These are phyloP conservation scores for Ogataea corticis DNA, from an alignment of 805 yeast species.

Conservation along the genomic window DNA sequence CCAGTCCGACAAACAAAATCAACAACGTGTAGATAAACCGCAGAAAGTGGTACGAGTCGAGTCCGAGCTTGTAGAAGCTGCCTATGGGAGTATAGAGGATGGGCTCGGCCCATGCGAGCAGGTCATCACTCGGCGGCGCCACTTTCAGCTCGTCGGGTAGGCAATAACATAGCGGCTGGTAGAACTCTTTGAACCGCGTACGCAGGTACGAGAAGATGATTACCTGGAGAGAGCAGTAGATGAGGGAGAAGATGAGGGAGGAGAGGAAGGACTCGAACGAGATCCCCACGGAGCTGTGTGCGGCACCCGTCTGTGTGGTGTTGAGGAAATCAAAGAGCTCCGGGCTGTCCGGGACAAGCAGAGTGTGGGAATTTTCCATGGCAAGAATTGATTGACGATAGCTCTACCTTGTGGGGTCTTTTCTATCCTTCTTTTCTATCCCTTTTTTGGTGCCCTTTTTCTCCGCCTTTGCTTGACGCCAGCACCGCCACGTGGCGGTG, in stretches of 20 bases:
- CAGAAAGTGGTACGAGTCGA: constrained; percentile 75
- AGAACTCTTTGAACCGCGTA: constrained; percentile 40
- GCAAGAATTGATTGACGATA: background rate
- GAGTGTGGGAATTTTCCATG: constrained; percentile 5
- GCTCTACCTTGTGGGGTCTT: too few species aligned
- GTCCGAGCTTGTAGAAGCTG: constrained; percentile 52
- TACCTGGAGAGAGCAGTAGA: constrained; percentile 56
- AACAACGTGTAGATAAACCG: constrained; percentile 57
- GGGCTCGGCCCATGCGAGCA: constrained; percentile 59
- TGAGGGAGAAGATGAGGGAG: constrained; percentile 53
- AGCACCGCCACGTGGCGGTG: background rate
- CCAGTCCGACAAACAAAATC: constrained; percentile 51
- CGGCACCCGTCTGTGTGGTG: constrained; percentile 23
- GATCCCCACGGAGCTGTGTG: constrained; percentile 45
- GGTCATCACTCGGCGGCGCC: constrained; percentile 40
- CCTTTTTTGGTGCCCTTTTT: background rate
- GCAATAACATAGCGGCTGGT: constrained; percentile 54
- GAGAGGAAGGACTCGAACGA: constrained; percentile 56
- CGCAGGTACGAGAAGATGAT: constrained; percentile 41
- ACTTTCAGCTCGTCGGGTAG: constrained; percentile 42
- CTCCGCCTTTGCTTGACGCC: background rate
- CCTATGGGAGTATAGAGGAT: constrained; percentile 39
- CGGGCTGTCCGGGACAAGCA: constrained; percentile 11
- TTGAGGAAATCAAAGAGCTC: constrained; percentile 25
- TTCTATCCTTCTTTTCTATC: background rate